A percentile compares a stretch with the other conserved stretches of the same genome.
These are phyloP conservation scores for Boletus huronensis DNA, from an alignment of 768 basidiomycete species.

Conservation along the genomic window DNA sequence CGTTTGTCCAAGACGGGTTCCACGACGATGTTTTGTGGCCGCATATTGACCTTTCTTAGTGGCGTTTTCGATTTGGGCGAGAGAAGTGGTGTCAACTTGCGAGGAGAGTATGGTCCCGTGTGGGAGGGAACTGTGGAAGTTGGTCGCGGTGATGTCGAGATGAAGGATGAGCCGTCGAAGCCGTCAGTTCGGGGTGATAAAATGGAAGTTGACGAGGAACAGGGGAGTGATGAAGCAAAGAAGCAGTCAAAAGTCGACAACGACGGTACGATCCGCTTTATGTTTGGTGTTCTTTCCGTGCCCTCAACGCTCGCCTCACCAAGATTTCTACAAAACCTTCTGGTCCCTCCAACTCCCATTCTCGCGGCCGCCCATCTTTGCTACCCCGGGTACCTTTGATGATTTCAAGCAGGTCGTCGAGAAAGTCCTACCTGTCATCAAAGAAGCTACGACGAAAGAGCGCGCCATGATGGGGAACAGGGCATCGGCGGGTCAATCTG, in stretches of 20 bases:
- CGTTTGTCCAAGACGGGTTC: slow-evolving; percentile 83
- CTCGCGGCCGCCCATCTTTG: slow-evolving; percentile 74
- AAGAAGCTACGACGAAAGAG: slow-evolving; percentile 85
- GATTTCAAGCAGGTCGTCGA: slow-evolving; percentile 69
- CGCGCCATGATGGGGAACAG: slow-evolving; percentile 84
- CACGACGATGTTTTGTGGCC: slow-evolving; percentile 84
- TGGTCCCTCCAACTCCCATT: slow-evolving; percentile 88
- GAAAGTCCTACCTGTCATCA: slow-evolving; percentile 73
- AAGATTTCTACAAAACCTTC: slow-evolving; percentile 83
- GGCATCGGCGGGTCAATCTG: slow-evolving; percentile 35
- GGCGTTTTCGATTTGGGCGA: slow-evolving; percentile 85
- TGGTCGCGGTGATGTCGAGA: slow-evolving; percentile 33
- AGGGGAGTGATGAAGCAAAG: slow-evolving; percentile 24
- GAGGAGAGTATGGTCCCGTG: slow-evolving; percentile 79
- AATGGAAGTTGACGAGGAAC: slow-evolving; percentile 61
- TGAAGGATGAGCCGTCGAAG: slow-evolving; percentile 30
- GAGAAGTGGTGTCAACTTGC: slow-evolving; percentile 85
- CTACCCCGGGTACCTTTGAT: slow-evolving; percentile 49
- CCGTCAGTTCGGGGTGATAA: slow-evolving; percentile 39
- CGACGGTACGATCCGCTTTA: slow-evolving; percentile 45
- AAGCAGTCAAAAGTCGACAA: slow-evolving; percentile 50
- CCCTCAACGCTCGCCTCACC: slow-evolving; percentile 4
- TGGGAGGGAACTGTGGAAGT: slow-evolving; percentile 65
- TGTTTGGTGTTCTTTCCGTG: background rate
- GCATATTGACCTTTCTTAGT: slow-evolving; percentile 84